phyloP scores from a whole-genome alignment of 2,329 filamentous ascomycete genomes.

The Beauveria sp. region DNA sequence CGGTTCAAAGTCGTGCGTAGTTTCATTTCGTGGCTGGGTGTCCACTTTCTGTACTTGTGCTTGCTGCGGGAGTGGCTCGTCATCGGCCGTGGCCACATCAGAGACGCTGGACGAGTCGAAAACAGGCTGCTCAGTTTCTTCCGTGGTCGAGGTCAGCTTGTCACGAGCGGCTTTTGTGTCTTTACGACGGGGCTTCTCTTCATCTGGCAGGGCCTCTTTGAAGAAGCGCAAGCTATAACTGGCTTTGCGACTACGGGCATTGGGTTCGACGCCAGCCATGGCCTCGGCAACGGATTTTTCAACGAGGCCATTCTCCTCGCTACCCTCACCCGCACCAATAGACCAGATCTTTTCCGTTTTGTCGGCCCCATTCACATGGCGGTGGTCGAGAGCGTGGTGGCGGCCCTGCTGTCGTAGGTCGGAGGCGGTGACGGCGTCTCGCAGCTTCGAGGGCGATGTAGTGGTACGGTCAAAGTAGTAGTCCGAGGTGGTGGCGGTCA shows the following conservation, averaged over 20 bases:
- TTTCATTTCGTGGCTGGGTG: not conserved
- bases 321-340: constrained; percentile 45
- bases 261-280: constrained; percentile 53
- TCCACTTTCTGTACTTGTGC: not conserved
- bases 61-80: not conserved
- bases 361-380: constrained; percentile 39
- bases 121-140: constrained; percentile 22
- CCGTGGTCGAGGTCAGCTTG: constrained; percentile 31
- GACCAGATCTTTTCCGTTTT: constrained; percentile 60
- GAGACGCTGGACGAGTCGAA: constrained; percentile 2
- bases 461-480: constrained; percentile 14
- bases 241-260: constrained; percentile 58
- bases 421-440: not conserved
- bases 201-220: constrained; percentile 54
- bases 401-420: constrained; percentile 4
- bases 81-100: not conserved
- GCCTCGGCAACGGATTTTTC: constrained; percentile 59
- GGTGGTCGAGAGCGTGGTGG: constrained; percentile 29
- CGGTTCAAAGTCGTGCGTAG: constrained; percentile 14
- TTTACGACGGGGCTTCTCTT: constrained; percentile 48
- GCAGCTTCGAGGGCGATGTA: constrained; percentile 9
- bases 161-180: constrained; percentile 37
- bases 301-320: constrained; percentile 48
- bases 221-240: constrained; percentile 62
- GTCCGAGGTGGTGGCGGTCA: constrained; percentile 17